Evolutionary conservation across 305 asterid genomes (phyloP), one percentile per base, ranked within the genome.

Genomic region (Caryopteris hybrid): DNA sequence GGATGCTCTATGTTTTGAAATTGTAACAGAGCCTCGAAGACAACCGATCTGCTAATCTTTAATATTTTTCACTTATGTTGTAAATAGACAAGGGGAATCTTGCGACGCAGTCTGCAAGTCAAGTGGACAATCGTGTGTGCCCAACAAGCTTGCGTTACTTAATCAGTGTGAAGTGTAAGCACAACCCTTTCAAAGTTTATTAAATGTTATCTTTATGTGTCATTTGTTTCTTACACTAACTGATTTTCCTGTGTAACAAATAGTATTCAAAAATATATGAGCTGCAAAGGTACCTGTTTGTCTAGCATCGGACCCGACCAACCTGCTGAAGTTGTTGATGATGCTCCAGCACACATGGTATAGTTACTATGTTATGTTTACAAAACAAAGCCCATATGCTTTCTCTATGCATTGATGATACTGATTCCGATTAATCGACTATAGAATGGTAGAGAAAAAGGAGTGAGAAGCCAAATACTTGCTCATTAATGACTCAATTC

Each of bases 311-410:
- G 96, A 79, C 80, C 96, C 42, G 98, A 92, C 73, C 98, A 92
- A 57, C 98, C 96, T 23, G 98, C 98, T 70, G 96, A 89, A 84
- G 96, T 87, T 71, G 91, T 80, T 70, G 88, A 82, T 58, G 96
- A 88, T 82, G 96, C 96, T 43, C 96, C 98, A n/a, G 68, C 63
- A 66, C 67, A 86, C 77, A 72, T 84, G 97, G 96, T 90, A 85
- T 18, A 17, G 8, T 17, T 74, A 57, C 69, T 67, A 47, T 58
- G 47, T 39, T 46, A 5, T 55, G 52, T 47, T 71, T 42, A 14
- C 50, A 10, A 53, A 65, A 52, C 61, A 46, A 61, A 38, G 17
- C 39, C 39, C 14, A 0, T 3, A 39, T 39, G 27, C 6, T 1
- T 25, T 38, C 31, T 71, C 25, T 66, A 20, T 53, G 54, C 34